These are phyloP conservation scores for Ophiostoma ulmi DNA, from an alignment of 2,329 filamentous ascomycete species.

Conservation along the genomic window DNA sequence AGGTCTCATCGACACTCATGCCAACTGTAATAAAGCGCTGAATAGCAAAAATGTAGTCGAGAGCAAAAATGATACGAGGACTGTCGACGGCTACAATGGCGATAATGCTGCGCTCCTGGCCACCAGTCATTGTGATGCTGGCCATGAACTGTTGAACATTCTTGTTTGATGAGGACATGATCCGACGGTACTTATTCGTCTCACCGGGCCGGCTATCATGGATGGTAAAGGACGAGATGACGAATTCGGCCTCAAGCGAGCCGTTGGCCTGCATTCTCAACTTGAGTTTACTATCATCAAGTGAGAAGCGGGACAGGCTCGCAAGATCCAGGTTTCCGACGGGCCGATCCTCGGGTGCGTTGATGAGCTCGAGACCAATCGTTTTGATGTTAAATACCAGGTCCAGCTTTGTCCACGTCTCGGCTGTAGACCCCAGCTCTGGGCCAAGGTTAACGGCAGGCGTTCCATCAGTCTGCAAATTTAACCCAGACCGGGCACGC, in stretches of 20 bases:
- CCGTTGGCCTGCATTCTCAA: conserved; percentile 88
- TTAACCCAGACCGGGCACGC: conserved; percentile 43
- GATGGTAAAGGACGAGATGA: conserved; percentile 92
- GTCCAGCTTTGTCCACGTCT: conserved; percentile 89
- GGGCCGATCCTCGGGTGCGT: conserved; percentile 68
- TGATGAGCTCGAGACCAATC: conserved; percentile 80
- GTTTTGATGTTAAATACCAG: conserved; percentile 84
- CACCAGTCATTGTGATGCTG: conserved; percentile 85
- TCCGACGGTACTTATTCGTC: conserved; percentile 92
- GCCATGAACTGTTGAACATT: conserved; percentile 98
- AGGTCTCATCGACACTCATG: conserved; percentile 56
- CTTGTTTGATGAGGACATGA: conserved; percentile 95
- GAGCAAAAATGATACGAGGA: conserved; percentile 85
- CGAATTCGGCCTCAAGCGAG: conserved; percentile 84
- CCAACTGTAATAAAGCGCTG: conserved; percentile 76
- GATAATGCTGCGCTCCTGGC: conserved; percentile 73
- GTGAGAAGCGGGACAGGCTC: conserved; percentile 86
- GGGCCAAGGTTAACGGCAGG: conserved; percentile 52
- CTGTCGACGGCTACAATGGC: conserved; percentile 93
- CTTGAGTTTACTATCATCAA: conserved; percentile 89
- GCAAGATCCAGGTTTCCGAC: conserved; percentile 72
- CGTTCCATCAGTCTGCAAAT: conserved; percentile 1
- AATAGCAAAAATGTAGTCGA: conserved; percentile 91
- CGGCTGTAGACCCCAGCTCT: conserved; percentile 62
- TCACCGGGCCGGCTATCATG: conserved; percentile 83